Evolutionary conservation across 345 rosid genomes (phyloP).

Genomic region (Murraya paniculata): DNA sequence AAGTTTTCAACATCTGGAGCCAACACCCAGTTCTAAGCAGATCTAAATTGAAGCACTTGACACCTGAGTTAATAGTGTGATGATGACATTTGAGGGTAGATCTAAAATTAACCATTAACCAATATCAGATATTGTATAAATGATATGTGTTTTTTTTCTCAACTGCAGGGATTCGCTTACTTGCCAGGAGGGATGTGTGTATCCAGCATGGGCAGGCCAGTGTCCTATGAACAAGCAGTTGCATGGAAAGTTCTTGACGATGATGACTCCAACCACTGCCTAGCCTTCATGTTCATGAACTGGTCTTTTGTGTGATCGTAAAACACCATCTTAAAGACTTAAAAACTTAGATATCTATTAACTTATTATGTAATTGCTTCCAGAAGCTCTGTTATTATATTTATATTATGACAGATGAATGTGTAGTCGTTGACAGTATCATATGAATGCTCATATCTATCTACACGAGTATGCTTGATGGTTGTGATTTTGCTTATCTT

Average conservation of each 20-base stretch:
- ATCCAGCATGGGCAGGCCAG: slow-evolving; percentile 89
- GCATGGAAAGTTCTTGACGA: slow-evolving; percentile 91
- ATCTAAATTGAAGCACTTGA: background rate
- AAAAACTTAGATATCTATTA: slow-evolving; percentile 14
- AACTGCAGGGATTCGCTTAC: slow-evolving; percentile 64
- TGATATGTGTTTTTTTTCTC: background rate
- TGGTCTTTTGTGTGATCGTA: slow-evolving; percentile 78
- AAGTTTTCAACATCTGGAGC: background rate
- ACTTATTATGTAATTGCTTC: slow-evolving; percentile 15
- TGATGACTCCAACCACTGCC: slow-evolving; percentile 69
- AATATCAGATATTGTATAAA: background rate
- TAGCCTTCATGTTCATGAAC: slow-evolving; percentile 75
- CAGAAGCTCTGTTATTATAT: background rate
- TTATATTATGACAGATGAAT: slow-evolving; percentile 9
- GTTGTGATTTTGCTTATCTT: background rate
- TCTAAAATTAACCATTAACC: background rate
- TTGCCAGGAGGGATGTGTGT: slow-evolving; percentile 75
- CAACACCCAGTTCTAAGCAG: background rate
- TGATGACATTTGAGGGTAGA: background rate
- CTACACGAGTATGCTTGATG: slow-evolving; percentile 1
- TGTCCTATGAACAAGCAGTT: slow-evolving; percentile 74
- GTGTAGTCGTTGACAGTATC: slow-evolving; percentile 13
- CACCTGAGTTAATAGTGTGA: background rate
- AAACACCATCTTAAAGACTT: background rate
- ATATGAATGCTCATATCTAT: slow-evolving; percentile 7